These are phyloP conservation scores for Bacidia rubella DNA, from an alignment of 495 filamentous ascomycete species.

Conservation along the genomic window DNA sequence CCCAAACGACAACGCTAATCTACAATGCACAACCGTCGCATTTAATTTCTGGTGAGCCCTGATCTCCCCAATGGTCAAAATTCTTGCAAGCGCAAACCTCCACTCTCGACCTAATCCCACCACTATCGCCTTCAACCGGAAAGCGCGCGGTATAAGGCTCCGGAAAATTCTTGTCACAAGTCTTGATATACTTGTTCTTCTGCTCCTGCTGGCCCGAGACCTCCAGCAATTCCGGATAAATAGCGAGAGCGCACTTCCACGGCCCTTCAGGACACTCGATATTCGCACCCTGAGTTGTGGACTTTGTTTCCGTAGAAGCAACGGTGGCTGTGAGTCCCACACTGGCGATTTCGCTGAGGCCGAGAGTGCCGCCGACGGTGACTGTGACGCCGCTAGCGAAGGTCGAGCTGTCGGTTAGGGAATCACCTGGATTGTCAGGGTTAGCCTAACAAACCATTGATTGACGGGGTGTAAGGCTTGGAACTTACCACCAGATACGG, in stretches of 20 bases:
- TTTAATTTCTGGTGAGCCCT: not conserved
- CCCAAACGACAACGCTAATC: no score
- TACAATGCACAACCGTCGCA: not conserved
- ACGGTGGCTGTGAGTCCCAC: not conserved
- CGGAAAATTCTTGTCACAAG: not conserved
- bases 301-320: not conserved
- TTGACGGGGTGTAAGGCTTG: not conserved
- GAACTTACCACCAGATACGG: not conserved
- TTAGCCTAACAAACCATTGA: not conserved
- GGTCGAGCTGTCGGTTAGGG: not conserved
- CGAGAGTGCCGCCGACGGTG: not conserved
- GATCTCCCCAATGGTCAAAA: not conserved
- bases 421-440: not conserved
- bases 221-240: not conserved
- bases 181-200: no score
- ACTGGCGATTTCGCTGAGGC: not conserved
- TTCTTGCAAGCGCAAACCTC: conserved; percentile 5
- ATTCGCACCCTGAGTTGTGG: not conserved
- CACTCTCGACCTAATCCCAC: not conserved
- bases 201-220: not conserved
- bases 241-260: conserved; percentile 1
- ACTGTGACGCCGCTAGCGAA: not conserved
- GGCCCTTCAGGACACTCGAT: not conserved
- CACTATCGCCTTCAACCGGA: not conserved
- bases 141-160: not conserved